Conservation (phyloP, 2,329 filamentous ascomycete genomes). For the Berkeleyomyces basicola region DNA sequence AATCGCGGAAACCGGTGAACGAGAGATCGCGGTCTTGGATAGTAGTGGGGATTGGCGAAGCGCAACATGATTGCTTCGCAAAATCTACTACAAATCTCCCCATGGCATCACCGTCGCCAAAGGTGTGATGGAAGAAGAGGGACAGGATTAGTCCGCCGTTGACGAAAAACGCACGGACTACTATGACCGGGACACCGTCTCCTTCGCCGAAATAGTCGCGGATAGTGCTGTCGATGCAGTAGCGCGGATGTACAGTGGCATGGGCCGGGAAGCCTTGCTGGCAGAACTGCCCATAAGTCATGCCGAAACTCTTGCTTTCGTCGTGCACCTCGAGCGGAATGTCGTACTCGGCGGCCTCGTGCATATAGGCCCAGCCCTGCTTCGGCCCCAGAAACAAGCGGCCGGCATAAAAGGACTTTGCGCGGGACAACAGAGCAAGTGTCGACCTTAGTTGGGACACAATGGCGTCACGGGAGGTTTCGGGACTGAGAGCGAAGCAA, state of each 20-base stretch:
- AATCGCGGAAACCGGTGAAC: constrained; percentile 16
- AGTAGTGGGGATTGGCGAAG: not conserved
- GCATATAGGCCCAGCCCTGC: constrained; percentile 15
- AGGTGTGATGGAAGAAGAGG: constrained; percentile 26
- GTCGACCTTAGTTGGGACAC: constrained; percentile 14
- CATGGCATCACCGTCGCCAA: constrained; percentile 27
- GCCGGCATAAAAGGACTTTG: constrained; percentile 19
- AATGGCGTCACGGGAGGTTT: constrained; percentile 9
- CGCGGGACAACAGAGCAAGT: constrained; percentile 15
- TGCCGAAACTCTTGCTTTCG: constrained; percentile 15
- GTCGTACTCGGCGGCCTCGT: constrained; percentile 10
- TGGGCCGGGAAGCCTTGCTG: constrained; percentile 19
- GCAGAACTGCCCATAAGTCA: constrained; percentile 18
- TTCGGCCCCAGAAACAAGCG: constrained; percentile 16
- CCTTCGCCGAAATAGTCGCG: not conserved
- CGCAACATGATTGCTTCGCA: constrained; percentile 18
- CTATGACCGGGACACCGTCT: constrained; percentile 22
- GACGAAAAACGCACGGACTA: constrained; percentile 24
- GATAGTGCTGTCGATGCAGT: constrained; percentile 13
- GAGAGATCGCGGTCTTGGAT: constrained; percentile 15
- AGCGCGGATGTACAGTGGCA: constrained; percentile 19
- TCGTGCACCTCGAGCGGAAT: constrained; percentile 17
- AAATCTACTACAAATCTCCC: constrained; percentile 25
- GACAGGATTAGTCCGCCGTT: constrained; percentile 25
- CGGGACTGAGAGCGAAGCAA: constrained; percentile 17